Base-by-base conservation (phyloP, 2,329 filamentous ascomycete species). In the Epichloe typhina region DNA sequence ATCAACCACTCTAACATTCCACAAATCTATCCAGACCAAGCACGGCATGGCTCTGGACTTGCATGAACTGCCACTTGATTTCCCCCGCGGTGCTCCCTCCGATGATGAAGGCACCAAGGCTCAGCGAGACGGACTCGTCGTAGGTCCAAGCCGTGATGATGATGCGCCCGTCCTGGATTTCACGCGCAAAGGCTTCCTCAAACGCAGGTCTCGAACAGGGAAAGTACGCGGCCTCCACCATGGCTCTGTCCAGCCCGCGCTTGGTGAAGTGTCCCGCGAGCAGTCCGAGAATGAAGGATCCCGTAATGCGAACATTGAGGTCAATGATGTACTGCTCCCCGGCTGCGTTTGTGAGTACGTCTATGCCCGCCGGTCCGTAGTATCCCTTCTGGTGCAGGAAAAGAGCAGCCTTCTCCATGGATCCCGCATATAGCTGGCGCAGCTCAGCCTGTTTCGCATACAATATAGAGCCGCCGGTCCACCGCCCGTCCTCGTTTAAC, bases 91-190 rank as follows among this genome's bases (percentile, higher is more conserved):
- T 43, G 41, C 39, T 45, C 37, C 50, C 50, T 26, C 50, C 50
- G 23, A 51, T 44, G 12, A 44, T 43, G 35, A 51, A 36, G 37
- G 23, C 50, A 12, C 50, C 50, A 44, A 42, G 44, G 23, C 50
- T 48, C 44, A 48, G 38, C 26, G 6, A n/a, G 9, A 47, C 33
- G 23, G 21, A 33, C 38, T 48, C 50, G 31, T 51, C 50, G 38
- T 51, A 40, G 15, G 46, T 48, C 50, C 50, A 51, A n/a, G 15
- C 44, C 6, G 45, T 48, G 41, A 51, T 51, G 31, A 51, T 46
- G 9, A 51, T 46, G 17, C 50, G 44, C 9, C 45, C 50, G 15
- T 51, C 44, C 17, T 40, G 50, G 6, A 51, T 17, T 31, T 40
- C 50, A 23, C 21, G 8, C 26, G 17, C 37, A 38, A 51, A 51